Evolutionary conservation across 768 basidiomycete genomes (phyloP).

Genomic region (Pisolithus albus): DNA sequence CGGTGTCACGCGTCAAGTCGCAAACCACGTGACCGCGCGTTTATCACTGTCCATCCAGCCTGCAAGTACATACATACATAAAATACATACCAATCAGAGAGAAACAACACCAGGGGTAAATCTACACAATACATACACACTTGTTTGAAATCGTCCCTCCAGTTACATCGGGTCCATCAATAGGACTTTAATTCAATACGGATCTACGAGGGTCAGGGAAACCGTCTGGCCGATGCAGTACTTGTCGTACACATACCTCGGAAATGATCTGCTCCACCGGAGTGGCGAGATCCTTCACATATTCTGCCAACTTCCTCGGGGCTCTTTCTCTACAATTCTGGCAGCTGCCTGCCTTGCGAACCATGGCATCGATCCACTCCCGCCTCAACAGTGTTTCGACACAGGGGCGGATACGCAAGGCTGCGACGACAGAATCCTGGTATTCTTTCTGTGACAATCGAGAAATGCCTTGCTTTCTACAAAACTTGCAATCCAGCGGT

Average conservation of each 20-base stretch:
- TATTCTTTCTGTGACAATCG: conserved; percentile 26
- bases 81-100: too few relatives aligned
- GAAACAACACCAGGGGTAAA: too few relatives aligned
- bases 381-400: conserved; percentile 23
- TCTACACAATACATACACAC: too few relatives aligned
- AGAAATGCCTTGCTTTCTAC: conserved; percentile 30
- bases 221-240: neutral
- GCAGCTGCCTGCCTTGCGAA: conserved; percentile 26
- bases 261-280: conserved; percentile 25
- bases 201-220: conserved; percentile 10
- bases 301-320: conserved; percentile 24
- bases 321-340: conserved; percentile 23
- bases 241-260: conserved; percentile 15
- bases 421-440: conserved; percentile 29
- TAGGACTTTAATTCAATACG: conserved; percentile 24
- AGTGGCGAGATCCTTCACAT: conserved; percentile 20
- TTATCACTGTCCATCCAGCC: too few relatives aligned
- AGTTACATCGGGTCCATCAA: neutral
- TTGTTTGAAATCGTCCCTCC: too few relatives aligned
- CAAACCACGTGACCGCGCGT: too few relatives aligned
- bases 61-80: too few relatives aligned
- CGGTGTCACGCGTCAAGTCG: too few relatives aligned
- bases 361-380: conserved; percentile 27
- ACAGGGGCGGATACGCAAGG: conserved; percentile 26
- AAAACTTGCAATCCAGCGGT: conserved; percentile 27